A percentile compares a stretch with the other conserved stretches of the same genome.
Conservation (phyloP, 352 stramenopile genomes). For the Globisporangium spiculum region DNA sequence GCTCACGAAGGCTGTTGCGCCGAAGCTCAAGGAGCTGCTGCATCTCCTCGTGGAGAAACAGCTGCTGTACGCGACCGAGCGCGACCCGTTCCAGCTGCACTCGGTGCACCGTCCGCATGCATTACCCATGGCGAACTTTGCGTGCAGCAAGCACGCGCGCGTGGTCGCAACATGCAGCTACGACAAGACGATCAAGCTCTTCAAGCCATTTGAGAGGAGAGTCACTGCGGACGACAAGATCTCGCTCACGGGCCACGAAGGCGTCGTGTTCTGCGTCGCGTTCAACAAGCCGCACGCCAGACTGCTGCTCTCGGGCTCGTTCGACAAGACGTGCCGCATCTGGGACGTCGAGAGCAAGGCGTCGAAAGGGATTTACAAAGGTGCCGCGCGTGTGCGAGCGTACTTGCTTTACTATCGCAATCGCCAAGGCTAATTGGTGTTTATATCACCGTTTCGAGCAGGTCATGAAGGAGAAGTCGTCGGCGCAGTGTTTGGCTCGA, state of each 20-base stretch:
- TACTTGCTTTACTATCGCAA: background rate
- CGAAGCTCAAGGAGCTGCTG: slow-evolving; percentile 58
- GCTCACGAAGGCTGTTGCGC: slow-evolving; percentile 36
- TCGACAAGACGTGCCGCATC: slow-evolving; percentile 75
- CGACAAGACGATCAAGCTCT: slow-evolving; percentile 67
- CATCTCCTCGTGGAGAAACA: slow-evolving; percentile 76
- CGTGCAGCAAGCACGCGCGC: slow-evolving; percentile 58
- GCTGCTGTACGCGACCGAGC: slow-evolving; percentile 28
- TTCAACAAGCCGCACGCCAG: slow-evolving; percentile 57
- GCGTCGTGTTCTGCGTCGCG: slow-evolving; percentile 62
- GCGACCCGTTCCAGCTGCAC: slow-evolving; percentile 29
- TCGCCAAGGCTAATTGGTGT: background rate
- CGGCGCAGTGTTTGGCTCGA: slow-evolving; percentile 35
- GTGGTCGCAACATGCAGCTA: slow-evolving; percentile 72
- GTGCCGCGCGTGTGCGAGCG: background rate
- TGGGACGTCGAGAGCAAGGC: slow-evolving; percentile 47
- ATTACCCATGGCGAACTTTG: slow-evolving; percentile 70
- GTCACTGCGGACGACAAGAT: slow-evolving; percentile 26
- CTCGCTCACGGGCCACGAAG: slow-evolving; percentile 52
- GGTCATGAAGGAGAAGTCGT: slow-evolving; percentile 66
- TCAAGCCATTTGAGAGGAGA: slow-evolving; percentile 33
- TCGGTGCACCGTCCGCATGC: slow-evolving; percentile 51
- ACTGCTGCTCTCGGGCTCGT: slow-evolving; percentile 63
- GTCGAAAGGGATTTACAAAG: slow-evolving; percentile 37
- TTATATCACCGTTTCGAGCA: background rate